Percentiles rank a stretch among this genome's conserved stretches.
Conservation (phyloP, 768 basidiomycete species). For the Leucosporidium yakuticum region DNA sequence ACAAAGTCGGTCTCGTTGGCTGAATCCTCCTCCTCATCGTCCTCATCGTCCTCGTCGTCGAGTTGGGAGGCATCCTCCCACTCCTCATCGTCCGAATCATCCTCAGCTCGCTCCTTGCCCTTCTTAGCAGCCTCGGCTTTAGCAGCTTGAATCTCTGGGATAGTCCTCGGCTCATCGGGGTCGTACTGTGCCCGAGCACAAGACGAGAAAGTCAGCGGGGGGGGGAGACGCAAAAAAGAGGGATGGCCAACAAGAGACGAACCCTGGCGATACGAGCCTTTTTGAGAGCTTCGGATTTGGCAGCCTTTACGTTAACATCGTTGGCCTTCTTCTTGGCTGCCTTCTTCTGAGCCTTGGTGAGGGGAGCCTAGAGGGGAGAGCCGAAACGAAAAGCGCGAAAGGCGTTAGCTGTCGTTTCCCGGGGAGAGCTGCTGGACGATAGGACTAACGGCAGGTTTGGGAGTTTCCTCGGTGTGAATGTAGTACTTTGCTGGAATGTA, state of each 20-base stretch:
- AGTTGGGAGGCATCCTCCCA: slow-evolving; percentile 42
- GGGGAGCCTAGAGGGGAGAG: slow-evolving; percentile 16
- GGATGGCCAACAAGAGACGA: background rate
- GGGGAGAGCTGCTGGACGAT: too few relatives aligned
- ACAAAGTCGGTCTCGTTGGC: slow-evolving; percentile 40
- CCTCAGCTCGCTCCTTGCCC: slow-evolving; percentile 27
- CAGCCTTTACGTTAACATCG: slow-evolving; percentile 50
- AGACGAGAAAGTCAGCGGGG: background rate
- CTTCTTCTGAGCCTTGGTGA: slow-evolving; percentile 70
- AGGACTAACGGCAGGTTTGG: background rate
- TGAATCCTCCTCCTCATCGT: slow-evolving; percentile 40
- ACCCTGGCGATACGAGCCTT: slow-evolving; percentile 86
- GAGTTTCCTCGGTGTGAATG: slow-evolving; percentile 53
- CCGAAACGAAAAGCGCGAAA: background rate
- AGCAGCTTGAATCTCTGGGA: slow-evolving; percentile 53
- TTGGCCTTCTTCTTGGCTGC: slow-evolving; percentile 78
- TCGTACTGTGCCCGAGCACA: slow-evolving; percentile 59
- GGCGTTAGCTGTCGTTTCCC: background rate
- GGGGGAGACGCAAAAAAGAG: background rate
- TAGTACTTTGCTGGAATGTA: slow-evolving; percentile 90
- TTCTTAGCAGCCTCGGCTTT: slow-evolving; percentile 38
- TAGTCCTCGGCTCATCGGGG: slow-evolving; percentile 76
- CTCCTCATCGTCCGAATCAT: slow-evolving; percentile 41
- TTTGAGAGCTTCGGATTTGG: slow-evolving; percentile 44
- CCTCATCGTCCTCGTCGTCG: slow-evolving; percentile 41